Conservation (phyloP, 306 rosid species). For the Acacia melanoxylon region DNA sequence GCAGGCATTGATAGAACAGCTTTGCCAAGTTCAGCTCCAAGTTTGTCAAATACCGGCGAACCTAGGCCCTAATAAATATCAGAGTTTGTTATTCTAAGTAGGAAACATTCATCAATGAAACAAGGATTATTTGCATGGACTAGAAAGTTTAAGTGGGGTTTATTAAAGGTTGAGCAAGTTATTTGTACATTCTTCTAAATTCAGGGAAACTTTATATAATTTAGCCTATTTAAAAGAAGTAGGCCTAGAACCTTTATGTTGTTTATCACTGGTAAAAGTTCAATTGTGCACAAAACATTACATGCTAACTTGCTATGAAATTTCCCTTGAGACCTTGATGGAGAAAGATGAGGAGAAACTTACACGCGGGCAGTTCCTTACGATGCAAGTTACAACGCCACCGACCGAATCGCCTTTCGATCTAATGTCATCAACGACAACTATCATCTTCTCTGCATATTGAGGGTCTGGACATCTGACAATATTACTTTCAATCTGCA, state of each 20-base stretch:
- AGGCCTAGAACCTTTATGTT: background rate
- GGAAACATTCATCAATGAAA: too few relatives aligned
- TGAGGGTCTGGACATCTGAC: slow-evolving; percentile 91
- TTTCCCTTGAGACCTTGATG: background rate
- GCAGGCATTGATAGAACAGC: slow-evolving; percentile 90
- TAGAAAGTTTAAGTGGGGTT: too few relatives aligned
- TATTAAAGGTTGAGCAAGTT: too few relatives aligned
- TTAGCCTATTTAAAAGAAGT: background rate
- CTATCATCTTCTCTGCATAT: slow-evolving; percentile 93
- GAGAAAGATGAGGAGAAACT: background rate
- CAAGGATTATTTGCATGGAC: too few relatives aligned
- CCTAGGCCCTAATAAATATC: slow-evolving; percentile 81
- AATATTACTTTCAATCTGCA: slow-evolving; percentile 87
- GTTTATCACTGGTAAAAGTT: slow-evolving; percentile 16
- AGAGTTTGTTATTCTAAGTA: slow-evolving; percentile 16
- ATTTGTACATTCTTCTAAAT: too few relatives aligned
- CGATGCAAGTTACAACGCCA: slow-evolving; percentile 86
- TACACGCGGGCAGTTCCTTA: slow-evolving; percentile 84
- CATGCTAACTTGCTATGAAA: background rate
- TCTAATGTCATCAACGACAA: slow-evolving; percentile 76
- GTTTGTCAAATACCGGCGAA: slow-evolving; percentile 94
- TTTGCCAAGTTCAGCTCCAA: slow-evolving; percentile 91
- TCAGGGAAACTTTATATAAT: too few relatives aligned
- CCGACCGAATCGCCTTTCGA: slow-evolving; percentile 88
- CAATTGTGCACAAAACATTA: background rate